Evolutionary conservation across 2,329 filamentous ascomycete species (phyloP).

Genomic region (Davidsoniella australis): DNA sequence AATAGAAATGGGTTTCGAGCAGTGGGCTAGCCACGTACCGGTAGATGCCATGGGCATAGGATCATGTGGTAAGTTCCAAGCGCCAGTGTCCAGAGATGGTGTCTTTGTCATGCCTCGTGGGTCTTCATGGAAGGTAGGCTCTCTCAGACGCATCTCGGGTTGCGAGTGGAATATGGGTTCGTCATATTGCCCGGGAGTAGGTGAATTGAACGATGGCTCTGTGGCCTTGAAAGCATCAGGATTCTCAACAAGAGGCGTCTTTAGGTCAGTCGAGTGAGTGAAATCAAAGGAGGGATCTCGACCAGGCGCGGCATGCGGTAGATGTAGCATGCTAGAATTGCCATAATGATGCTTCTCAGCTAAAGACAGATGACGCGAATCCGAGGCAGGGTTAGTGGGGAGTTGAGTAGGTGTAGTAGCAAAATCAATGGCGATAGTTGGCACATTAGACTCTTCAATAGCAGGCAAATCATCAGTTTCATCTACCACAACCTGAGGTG

Average conservation of each 20-base stretch:
- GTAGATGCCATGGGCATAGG: too few species aligned
- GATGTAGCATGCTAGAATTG: too few species aligned
- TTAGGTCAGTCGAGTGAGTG: neutral
- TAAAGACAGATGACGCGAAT: too few species aligned
- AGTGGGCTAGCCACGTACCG: too few species aligned
- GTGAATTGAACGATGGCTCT: conserved; percentile 1
- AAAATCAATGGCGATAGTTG: too few species aligned
- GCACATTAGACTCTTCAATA: too few species aligned
- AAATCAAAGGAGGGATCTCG: neutral
- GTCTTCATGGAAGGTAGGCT: conserved; percentile 4
- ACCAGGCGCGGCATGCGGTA: too few species aligned
- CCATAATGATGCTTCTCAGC: too few species aligned
- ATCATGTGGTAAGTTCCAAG: neutral
- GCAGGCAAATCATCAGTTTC: neutral
- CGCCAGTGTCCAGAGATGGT: conserved; percentile 3
- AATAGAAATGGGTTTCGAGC: too few species aligned
- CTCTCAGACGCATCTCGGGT: neutral
- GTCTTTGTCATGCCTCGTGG: conserved; percentile 1
- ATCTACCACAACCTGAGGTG: neutral
- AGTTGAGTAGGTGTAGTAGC: too few species aligned
- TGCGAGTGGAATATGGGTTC: neutral
- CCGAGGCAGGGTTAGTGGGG: too few species aligned
- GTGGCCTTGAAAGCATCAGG: neutral
- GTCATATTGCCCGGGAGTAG: neutral
- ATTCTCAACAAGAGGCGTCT: neutral